Base-by-base conservation (phyloP, 1,284 basidiomycete genomes). In the Microbotryum saponariae region DNA sequence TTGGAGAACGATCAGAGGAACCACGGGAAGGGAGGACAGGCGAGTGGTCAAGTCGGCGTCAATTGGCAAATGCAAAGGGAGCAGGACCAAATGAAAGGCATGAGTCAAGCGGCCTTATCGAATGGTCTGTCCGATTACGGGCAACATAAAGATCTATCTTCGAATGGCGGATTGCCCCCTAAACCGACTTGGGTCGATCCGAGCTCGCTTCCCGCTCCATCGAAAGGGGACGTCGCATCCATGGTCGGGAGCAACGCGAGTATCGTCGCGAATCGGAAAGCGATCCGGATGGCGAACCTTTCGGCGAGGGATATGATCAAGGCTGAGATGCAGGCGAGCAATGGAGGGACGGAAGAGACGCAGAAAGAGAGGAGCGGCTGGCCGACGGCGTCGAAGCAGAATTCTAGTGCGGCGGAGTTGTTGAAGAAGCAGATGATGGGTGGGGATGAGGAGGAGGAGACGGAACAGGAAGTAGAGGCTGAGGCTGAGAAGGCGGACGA, bases 271-370 rank as follows among this genome's bases (percentile, higher is more conserved):
- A 94, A 94, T 74, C 83, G 90, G 60, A 82, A 83, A 68, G 88
- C 88, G 25, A 91, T 94, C 68, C 84, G 93, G 61, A 87, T 96
- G 83, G 94, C 93, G 18, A 97, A 98, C 74, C 84, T 97, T 82
- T 90, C 85, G 77, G 94, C 94, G 51, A 93, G 92, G 61, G 89
- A 97, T 73, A 84, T 87, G 74, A 80, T 98, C 70, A 93, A 91
- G 77, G 92, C 91, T 56, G 89, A 97, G 77, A 77, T 98, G 67
- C 83, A 84, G 63, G 85, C 37, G 37, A 16, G 5, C 9, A 42
- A 85, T 46, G 77, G 59, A 1, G 48, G 47, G 9, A 37, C 46
- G 29, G 54, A 60, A 42, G 50, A 27, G 33, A 51, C 51, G 4
- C 42, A 48, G 18, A 44, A 33, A 0, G 60, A 51, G 0, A 25